phyloP scores from a whole-genome alignment of 2,329 filamentous ascomycete species.

The Fusarium solani-melongenae region DNA sequence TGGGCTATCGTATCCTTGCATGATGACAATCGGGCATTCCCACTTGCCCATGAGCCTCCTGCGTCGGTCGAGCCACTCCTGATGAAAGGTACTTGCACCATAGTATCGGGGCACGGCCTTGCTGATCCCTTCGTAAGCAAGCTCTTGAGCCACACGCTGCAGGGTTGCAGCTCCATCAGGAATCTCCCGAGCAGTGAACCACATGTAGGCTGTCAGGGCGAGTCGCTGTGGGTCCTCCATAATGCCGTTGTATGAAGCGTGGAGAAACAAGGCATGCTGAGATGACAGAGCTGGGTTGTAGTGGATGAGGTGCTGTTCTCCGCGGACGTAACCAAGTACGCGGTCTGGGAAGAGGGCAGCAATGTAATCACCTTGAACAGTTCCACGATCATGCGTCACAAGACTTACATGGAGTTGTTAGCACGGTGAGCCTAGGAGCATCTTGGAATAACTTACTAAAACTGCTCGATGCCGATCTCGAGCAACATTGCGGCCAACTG shows the following conservation, averaged over 20 bases:
- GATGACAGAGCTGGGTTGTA: not conserved
- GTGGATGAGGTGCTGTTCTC: not conserved
- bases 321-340: not conserved
- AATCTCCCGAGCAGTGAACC: not conserved
- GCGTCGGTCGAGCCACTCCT: conserved; percentile 3
- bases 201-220: not conserved
- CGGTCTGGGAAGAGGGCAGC: not conserved
- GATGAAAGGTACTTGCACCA: conserved; percentile 5
- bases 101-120: conserved; percentile 4
- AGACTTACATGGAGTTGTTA: too few species aligned
- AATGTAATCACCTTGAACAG: not conserved
- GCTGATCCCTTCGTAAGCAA: not conserved
- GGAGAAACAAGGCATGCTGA: not conserved
- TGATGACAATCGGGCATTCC: not conserved
- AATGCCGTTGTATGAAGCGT: not conserved
- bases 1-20: conserved; percentile 4
- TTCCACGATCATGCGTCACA: not conserved
- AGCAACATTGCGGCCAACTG: not conserved
- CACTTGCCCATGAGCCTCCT: not conserved
- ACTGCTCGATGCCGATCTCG: not conserved
- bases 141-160: not conserved
- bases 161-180: not conserved
- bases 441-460: too few species aligned
- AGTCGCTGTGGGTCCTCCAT: not conserved
- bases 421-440: too few species aligned